phyloP scores from a whole-genome alignment of 1,284 basidiomycete genomes.

The Pterula multifida region DNA sequence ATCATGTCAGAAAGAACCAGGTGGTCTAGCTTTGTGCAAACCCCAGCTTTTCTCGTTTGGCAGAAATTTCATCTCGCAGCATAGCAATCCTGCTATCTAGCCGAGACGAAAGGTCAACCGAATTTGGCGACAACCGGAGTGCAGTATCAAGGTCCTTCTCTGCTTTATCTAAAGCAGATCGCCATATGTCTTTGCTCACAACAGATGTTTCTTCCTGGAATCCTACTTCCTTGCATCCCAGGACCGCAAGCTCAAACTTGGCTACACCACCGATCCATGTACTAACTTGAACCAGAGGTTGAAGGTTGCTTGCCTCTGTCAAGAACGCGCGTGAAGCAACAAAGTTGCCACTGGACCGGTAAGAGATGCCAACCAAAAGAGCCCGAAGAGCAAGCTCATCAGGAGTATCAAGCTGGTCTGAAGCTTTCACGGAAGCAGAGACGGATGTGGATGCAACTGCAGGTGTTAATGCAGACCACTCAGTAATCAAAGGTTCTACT shows the following conservation, averaged over 20 bases:
- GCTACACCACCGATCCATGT: conserved; percentile 60
- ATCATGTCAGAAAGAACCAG: too few relatives aligned
- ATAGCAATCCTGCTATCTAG: conserved; percentile 58
- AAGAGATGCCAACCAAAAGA: conserved; percentile 53
- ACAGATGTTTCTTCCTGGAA: conserved; percentile 10
- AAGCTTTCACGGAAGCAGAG: conserved; percentile 7
- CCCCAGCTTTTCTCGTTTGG: conserved; percentile 23
- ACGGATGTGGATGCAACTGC: conserved; percentile 16
- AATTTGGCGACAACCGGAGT: conserved; percentile 33
- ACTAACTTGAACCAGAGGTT: conserved; percentile 29
- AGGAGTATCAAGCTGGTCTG: conserved; percentile 42
- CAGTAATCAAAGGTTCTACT: conserved; percentile 43
- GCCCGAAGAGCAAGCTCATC: conserved; percentile 62
- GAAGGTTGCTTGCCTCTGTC: conserved; percentile 32
- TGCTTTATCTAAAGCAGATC: conserved; percentile 31
- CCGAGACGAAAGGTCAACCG: conserved; percentile 52
- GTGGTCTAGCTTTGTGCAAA: background rate
- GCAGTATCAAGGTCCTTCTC: conserved; percentile 40
- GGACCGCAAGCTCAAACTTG: conserved; percentile 54
- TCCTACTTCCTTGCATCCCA: conserved; percentile 48
- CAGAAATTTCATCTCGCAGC: conserved; percentile 55
- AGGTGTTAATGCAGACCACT: conserved; percentile 35
- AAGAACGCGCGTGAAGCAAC: conserved; percentile 34
- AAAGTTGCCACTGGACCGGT: conserved; percentile 43
- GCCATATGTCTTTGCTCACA: conserved; percentile 29